Evolutionary conservation across 306 rosid species (phyloP).

Genomic region (Prunus fruticosa): DNA sequence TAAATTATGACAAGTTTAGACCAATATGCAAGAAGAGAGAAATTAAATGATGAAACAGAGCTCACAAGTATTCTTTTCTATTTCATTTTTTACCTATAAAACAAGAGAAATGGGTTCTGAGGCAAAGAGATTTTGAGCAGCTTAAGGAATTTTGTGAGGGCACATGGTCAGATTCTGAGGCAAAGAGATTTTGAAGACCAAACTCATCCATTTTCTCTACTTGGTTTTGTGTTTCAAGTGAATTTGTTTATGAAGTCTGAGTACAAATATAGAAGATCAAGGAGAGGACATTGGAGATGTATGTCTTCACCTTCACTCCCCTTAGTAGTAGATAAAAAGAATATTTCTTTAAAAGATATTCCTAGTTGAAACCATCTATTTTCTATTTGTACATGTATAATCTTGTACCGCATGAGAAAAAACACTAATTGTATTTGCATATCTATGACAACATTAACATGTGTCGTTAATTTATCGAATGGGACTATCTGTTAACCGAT

Average conservation of each 20-base stretch:
- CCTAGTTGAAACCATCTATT: too few relatives aligned
- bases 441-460: too few relatives aligned
- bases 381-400: too few relatives aligned
- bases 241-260: constrained; percentile 4
- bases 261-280: constrained; percentile 24
- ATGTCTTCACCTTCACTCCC: too few relatives aligned
- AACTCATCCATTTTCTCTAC: constrained; percentile 57
- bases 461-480: too few relatives aligned
- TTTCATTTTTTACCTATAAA: constrained; percentile 40
- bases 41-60: not conserved
- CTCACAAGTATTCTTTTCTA: too few relatives aligned
- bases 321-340: too few relatives aligned
- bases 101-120: constrained; percentile 49
- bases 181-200: constrained; percentile 58
- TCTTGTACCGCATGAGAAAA: too few relatives aligned
- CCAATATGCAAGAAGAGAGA: not conserved
- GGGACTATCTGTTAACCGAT: too few relatives aligned
- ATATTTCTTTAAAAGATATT: too few relatives aligned
- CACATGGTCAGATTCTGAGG: constrained; percentile 48
- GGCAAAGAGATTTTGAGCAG: constrained; percentile 33
- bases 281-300: constrained; percentile 25
- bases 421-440: too few relatives aligned
- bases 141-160: constrained; percentile 27
- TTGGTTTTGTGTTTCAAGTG: not conserved
- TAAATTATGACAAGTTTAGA: too few relatives aligned